Conservation (phyloP, 441 rosid species). For the Arabidopsis lyrata region DNA sequence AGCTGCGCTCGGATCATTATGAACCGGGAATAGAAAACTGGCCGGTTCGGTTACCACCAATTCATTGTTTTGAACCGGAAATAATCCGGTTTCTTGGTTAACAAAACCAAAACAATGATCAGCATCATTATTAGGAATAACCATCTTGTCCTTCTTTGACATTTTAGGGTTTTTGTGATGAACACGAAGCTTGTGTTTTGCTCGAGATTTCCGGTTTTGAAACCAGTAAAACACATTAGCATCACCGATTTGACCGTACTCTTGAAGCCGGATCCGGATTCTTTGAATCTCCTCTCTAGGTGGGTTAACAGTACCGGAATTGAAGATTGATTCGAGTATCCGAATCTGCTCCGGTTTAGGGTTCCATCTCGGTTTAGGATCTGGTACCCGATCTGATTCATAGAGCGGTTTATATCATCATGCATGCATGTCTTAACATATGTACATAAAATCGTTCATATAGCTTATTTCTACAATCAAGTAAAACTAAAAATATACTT, state of each 20-base stretch:
- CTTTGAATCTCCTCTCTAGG: slow-evolving; percentile 91
- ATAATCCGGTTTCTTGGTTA: slow-evolving; percentile 54
- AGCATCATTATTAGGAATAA: slow-evolving; percentile 38
- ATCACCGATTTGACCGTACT: slow-evolving; percentile 92
- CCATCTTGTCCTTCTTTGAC: slow-evolving; percentile 24
- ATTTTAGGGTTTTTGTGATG: slow-evolving; percentile 51
- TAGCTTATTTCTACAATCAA: not conserved
- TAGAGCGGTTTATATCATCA: slow-evolving; percentile 10
- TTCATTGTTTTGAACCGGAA: slow-evolving; percentile 36
- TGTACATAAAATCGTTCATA: not conserved
- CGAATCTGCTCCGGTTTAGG: slow-evolving; percentile 96
- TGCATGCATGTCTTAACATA: no score
- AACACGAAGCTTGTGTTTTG: slow-evolving; percentile 84
- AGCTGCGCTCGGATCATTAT: slow-evolving; percentile 4
- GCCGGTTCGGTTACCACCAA: slow-evolving; percentile 31
- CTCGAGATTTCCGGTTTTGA: slow-evolving; percentile 91
- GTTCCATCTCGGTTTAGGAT: slow-evolving; percentile 99
- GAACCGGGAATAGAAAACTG: slow-evolving; percentile 26
- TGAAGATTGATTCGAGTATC: slow-evolving; percentile 88
- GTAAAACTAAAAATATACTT: not conserved
- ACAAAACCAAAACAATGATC: slow-evolving; percentile 57
- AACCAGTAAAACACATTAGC: slow-evolving; percentile 98
- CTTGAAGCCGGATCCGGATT: slow-evolving; percentile 81
- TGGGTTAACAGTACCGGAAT: slow-evolving; percentile 95
- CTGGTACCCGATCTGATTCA: slow-evolving; percentile 54